Base-by-base conservation (phyloP, 495 filamentous ascomycete species). In the Durotheca rogersii region DNA sequence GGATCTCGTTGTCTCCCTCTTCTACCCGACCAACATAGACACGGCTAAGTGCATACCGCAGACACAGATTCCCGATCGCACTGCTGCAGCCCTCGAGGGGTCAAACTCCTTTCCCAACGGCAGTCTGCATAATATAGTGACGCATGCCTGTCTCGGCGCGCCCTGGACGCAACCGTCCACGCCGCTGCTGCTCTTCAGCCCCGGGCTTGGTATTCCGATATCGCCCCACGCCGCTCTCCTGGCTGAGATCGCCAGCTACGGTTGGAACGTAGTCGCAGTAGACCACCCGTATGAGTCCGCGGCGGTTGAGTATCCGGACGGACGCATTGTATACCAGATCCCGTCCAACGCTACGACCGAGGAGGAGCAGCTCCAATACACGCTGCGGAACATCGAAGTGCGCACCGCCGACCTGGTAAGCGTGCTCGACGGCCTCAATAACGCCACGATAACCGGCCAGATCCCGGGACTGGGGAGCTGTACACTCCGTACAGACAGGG, bases 271-370 rank as follows among this genome's bases (percentile, higher is more conserved):
- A 12, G 57, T 76, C 1, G 62, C 70, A 2, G 51, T 81, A 21
- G 80, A 83, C 43, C 70, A 76, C 46, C 63, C 78, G 0, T 77
- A 78, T 50, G 79, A 81, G 39, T 58, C 67, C 6, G 20, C 47
- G 12, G 54, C 79, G 19, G 69, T 81, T 14, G 74, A 76, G 33
- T 81, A 68, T 48, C 75, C 76, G 0, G 74, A 80, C 46, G 75
- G 74, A n/a, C 45, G 39, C 1, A 7, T 52, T 4, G 56, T 65
- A 7, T 39, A 58, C 21, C 34, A 54, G 7, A 15, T 0, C 15
- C 42, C 41, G 6, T 40, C 43, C n/a, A 38, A 32, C 0, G 31
- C 19, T 4, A 10, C 10, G 25, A 38, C 51, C 31, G 37, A 48
- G 12, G 36, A 29, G 2, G 16, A 23, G 7, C 21, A 37, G 7